Percentiles rank a stretch among this genome's conserved stretches.
Evolutionary conservation across 2,329 filamentous ascomycete genomes (phyloP).

Genomic region (Calonectria fujianensis): DNA sequence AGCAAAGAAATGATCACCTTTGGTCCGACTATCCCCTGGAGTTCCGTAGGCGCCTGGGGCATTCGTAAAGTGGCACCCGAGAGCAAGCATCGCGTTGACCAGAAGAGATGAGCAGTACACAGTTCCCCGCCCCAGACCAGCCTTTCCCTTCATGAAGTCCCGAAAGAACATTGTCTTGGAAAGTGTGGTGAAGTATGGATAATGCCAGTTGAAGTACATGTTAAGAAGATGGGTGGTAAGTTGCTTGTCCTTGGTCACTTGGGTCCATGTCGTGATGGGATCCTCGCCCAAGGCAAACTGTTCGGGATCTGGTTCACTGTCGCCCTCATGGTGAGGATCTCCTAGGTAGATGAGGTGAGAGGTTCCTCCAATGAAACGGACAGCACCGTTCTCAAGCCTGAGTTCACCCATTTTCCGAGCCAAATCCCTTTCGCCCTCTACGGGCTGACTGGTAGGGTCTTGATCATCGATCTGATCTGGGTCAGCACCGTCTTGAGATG

Average conservation of each 20-base stretch:
- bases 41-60: constrained; percentile 82
- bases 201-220: constrained; percentile 99
- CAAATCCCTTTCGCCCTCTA: constrained; percentile 83
- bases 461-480: constrained; percentile 64
- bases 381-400: constrained; percentile 88
- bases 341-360: constrained; percentile 92
- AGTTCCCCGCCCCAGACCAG: constrained; percentile 72
- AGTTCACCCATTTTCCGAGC: constrained; percentile 96
- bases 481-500: constrained; percentile 64
- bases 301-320: constrained; percentile 65
- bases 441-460: constrained; percentile 62
- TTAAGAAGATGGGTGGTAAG: constrained; percentile 91
- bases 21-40: constrained; percentile 85
- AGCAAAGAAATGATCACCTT: constrained; percentile 96
- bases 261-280: constrained; percentile 90
- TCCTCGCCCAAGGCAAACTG: constrained; percentile 75
- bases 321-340: constrained; percentile 63
- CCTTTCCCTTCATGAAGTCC: constrained; percentile 85
- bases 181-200: constrained; percentile 94
- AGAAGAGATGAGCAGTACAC: constrained; percentile 91
- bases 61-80: constrained; percentile 95
- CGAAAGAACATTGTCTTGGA: constrained; percentile 90
- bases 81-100: constrained; percentile 93
- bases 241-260: constrained; percentile 85
- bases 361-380: constrained; percentile 94